These are phyloP conservation scores for Neofusicoccum parvum DNA, from an alignment of 2,329 filamentous ascomycete species.

Conservation along the genomic window DNA sequence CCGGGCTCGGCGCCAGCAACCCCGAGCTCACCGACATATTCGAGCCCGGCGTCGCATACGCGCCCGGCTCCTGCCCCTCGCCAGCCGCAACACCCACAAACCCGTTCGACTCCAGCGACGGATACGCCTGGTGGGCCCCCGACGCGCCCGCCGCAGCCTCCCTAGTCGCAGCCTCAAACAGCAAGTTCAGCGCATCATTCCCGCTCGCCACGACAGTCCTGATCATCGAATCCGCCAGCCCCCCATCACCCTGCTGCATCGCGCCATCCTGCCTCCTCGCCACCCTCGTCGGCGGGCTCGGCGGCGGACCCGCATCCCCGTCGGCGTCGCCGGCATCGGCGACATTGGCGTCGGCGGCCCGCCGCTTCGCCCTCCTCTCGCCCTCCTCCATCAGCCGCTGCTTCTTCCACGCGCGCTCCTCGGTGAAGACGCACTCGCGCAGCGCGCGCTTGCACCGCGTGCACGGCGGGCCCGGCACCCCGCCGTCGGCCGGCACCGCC, in stretches of 20 bases:
- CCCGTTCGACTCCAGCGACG: no score
- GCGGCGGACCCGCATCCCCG: neutral
- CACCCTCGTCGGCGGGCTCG: constrained; percentile 21
- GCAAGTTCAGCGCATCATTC: constrained; percentile 56
- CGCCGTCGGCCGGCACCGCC: constrained; percentile 38
- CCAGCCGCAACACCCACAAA: no score
- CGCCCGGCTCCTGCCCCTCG: neutral
- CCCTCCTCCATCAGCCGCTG: constrained; percentile 30
- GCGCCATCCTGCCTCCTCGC: constrained; percentile 26
- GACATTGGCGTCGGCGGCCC: constrained; percentile 26
- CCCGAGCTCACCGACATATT: constrained; percentile 30
- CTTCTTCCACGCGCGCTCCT: constrained; percentile 38
- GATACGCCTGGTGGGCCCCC: neutral
- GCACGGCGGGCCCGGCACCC: constrained; percentile 47
- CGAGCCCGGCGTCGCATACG: constrained; percentile 40
- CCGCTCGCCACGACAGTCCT: constrained; percentile 55
- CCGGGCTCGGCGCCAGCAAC: constrained; percentile 24
- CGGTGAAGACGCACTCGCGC: constrained; percentile 51
- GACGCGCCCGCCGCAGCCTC: constrained; percentile 29
- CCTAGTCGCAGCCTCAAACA: constrained; percentile 53
- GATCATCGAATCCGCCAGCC: constrained; percentile 46
- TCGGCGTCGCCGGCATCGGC: neutral
- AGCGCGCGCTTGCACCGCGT: constrained; percentile 54
- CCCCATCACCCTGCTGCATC: constrained; percentile 10
- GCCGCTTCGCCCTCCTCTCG: constrained; percentile 35